Evolutionary conservation across 176 grass and related monocot genomes (phyloP), one percentile per base, ranked within the genome.

Genomic region (Phragmites australis): DNA sequence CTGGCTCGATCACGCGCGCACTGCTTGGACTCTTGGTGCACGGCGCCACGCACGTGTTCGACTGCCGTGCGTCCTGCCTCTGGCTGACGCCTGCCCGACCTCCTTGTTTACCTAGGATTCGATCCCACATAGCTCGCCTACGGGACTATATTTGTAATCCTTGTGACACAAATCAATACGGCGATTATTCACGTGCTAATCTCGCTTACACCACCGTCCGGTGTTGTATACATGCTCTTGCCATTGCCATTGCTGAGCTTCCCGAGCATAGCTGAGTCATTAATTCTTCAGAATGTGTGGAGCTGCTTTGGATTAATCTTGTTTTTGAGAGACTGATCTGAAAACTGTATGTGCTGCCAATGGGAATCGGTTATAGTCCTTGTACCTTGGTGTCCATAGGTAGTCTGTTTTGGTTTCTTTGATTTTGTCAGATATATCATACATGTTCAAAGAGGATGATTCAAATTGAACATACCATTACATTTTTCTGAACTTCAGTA

Each of bases 341-440:
- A 72, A 37, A 17, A 53, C 70, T 18, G 32, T 46, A 32, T 77
- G 30, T 59, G 5, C 70, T 60, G 39, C 34, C 16, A 34, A 71
- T 82, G 85, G 19, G 72, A 86, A 50, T 27, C 48, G 70, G 17
- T 26, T 66, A 57, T 48, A 56, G 67, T 77, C 68, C 48, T 65
- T 72, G 46, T 83, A 78, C 21, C 55, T n/a, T 32, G 52, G 27
- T 55, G 55, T 83, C 29, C 39, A 88, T 54, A 73, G 70, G 34
- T 73, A 72, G 27, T 34, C 1, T 51, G 29, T 72, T 83, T 88
- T 83, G 37, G 19, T 23, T 88, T 72, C 30, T 71, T 88, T 68
- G 39, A 72, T 82, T 64, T 60, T 82, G 70, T 87, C 54, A 37
- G 62, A 82, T 44, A 83, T 55, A 59, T 51, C 32, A 82, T 61